These are phyloP conservation scores for Coemansia sp. DNA, from an alignment of 192 early-diverging fungal species.

Conservation along the genomic window DNA sequence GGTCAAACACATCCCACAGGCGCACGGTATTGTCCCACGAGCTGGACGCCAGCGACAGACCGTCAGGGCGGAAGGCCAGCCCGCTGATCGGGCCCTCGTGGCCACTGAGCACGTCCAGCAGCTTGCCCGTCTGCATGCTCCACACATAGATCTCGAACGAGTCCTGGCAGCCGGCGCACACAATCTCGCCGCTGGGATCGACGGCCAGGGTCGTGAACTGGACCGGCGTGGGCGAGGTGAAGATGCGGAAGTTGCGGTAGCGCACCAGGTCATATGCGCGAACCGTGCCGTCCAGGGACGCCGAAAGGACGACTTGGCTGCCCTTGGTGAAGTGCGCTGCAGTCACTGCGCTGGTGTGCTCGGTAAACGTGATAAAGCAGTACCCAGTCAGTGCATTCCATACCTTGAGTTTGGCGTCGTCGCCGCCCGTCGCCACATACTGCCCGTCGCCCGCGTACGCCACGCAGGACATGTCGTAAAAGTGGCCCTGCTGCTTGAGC, in stretches of 20 bases:
- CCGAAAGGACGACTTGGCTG: slow-evolving; percentile 84
- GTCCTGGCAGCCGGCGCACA: slow-evolving; percentile 90
- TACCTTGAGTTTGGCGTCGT: slow-evolving; percentile 96
- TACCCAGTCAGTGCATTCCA: slow-evolving; percentile 96
- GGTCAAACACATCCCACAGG: slow-evolving; percentile 91
- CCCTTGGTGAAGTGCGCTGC: slow-evolving; percentile 89
- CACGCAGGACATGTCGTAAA: slow-evolving; percentile 85
- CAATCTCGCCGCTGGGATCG: slow-evolving; percentile 93
- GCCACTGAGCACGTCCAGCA: slow-evolving; percentile 88
- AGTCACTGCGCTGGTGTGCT: slow-evolving; percentile 77
- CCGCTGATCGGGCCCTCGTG: slow-evolving; percentile 87
- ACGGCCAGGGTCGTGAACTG: slow-evolving; percentile 93
- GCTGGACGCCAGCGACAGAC: slow-evolving; percentile 71
- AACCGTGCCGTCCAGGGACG: slow-evolving; percentile 95
- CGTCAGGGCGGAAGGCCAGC: slow-evolving; percentile 80
- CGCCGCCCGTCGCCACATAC: slow-evolving; percentile 90
- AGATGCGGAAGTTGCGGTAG: slow-evolving; percentile 98
- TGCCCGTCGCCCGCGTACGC: slow-evolving; percentile 91
- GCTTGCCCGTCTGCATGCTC: slow-evolving; percentile 98
- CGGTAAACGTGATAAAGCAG: slow-evolving; percentile 96
- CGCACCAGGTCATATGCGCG: slow-evolving; percentile 96
- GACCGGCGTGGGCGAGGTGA: slow-evolving; percentile 89
- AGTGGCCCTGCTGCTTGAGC: slow-evolving; percentile 98
- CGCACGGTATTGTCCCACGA: slow-evolving; percentile 92
- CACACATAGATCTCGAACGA: slow-evolving; percentile 97